Base-by-base conservation (phyloP, 305 asterid genomes). In the Andrographis paniculata region DNA sequence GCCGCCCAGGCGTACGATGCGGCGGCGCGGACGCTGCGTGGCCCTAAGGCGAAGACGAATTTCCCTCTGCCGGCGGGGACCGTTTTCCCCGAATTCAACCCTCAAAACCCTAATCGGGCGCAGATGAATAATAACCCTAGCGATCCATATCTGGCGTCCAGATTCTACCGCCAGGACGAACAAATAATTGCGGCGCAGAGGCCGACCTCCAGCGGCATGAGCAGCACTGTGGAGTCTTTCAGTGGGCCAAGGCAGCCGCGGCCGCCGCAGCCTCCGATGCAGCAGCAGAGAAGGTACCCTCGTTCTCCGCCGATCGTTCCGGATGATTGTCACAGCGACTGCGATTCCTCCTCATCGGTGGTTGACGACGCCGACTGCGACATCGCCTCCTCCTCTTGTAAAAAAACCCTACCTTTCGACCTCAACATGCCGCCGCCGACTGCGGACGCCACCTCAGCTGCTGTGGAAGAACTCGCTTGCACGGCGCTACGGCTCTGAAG, bases 1-100 rank as follows among this genome's bases (percentile, higher is more conserved):
- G 89, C 89, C 3, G 89, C 89, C 7, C 68, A 76, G n/a, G 89
- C 89, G 4, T 79, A 73, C 46, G 88, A 73, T 37, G 28, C 68
- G 11, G 88, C 88, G 8, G 88, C 88, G 0, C 55, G 66, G 2
- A 42, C 74, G 10, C 72, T 79, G 40, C 77, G 79, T 9, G 84
- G 84, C 1, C 70, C 66, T 0, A 79, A 75, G 30, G 88, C 88
- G 5, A 79, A 73, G 57, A 79, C 81, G 0, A 79, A 79, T 51
- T 79, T 79, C 39, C 79, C 84, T 5, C 20, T 64, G 14, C 38
- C 38, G 1, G 62, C 73, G 45, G 14, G 56, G 42, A 8, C 37
- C 14, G 39, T 44, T 8, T 43, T 55, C 3, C 48, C 62, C 38
- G 53, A 27, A 30, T 51, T 49, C 57, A 53, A 28, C 55, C 63